phyloP scores from a whole-genome alignment of 1,139 yeast species.

The Martiniozyma asiatica region DNA sequence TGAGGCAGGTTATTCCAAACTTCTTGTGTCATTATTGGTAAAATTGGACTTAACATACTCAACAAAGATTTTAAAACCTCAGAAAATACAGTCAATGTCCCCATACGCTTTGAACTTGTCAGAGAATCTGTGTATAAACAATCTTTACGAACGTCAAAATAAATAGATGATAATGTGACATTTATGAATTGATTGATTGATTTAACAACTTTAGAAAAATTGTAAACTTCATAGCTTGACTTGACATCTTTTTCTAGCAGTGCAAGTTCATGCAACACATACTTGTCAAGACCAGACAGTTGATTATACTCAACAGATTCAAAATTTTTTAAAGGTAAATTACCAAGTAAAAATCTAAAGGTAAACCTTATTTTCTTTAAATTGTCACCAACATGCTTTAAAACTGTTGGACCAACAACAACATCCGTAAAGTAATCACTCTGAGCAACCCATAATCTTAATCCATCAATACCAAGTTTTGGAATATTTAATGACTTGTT shows the following conservation, averaged over 20 bases:
- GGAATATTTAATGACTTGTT: conserved; percentile 44
- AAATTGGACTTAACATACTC: conserved; percentile 62
- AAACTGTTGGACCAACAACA: conserved; percentile 57
- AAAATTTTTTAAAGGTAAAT: conserved; percentile 30
- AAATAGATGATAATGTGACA: conserved; percentile 64
- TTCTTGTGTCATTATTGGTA: conserved; percentile 80
- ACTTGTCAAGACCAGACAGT: conserved; percentile 51
- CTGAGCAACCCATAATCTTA: conserved; percentile 85
- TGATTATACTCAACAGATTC: conserved; percentile 24
- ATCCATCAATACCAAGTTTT: conserved; percentile 81
- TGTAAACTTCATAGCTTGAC: conserved; percentile 40
- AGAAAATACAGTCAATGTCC: conserved; percentile 61
- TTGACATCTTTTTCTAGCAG: conserved; percentile 33
- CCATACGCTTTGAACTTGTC: conserved; percentile 40
- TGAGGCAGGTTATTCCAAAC: conserved; percentile 55
- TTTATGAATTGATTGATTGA: conserved; percentile 63
- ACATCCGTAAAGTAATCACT: conserved; percentile 79
- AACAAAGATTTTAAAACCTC: conserved; percentile 52
- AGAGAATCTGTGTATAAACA: conserved; percentile 59
- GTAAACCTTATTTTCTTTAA: conserved; percentile 76
- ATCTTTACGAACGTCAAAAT: conserved; percentile 82
- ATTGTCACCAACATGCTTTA: conserved; percentile 67
- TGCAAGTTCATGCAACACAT: conserved; percentile 43
- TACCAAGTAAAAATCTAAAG: conserved; percentile 71
- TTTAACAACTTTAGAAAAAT: conserved; percentile 51